Conservation (phyloP, 169 alveolate species). For the Neospora caninum region DNA sequence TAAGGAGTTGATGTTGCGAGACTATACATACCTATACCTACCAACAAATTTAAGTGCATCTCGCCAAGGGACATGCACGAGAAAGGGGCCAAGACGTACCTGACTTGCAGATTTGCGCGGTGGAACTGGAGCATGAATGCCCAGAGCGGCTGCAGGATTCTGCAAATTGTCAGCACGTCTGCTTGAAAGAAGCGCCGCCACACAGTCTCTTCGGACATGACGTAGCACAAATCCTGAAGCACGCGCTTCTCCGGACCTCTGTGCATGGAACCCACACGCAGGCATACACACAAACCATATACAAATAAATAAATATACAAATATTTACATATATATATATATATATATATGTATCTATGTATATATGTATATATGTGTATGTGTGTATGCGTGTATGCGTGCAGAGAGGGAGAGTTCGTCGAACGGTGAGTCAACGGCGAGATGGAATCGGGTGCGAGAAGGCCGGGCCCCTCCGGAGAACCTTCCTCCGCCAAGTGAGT, state of each 20-base stretch:
- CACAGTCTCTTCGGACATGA: neutral
- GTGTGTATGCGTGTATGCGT: neutral
- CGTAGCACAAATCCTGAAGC: slow-evolving; percentile 34
- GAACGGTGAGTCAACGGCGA: no score
- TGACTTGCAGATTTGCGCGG: slow-evolving; percentile 1
- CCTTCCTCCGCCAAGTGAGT: no score
- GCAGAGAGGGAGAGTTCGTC: no score
- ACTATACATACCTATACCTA: no score
- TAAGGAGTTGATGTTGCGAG: no score
- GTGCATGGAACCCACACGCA: neutral
- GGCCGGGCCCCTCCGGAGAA: no score
- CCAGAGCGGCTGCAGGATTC: slow-evolving; percentile 31
- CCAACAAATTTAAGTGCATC: no score
- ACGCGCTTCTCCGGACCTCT: slow-evolving; percentile 22
- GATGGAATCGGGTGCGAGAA: no score
- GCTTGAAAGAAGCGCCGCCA: neutral
- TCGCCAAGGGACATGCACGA: no score
- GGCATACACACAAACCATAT: neutral
- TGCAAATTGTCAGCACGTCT: neutral
- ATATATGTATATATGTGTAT: neutral
- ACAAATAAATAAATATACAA: neutral
- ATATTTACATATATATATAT: neutral
- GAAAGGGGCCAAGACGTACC: neutral
- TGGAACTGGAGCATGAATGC: slow-evolving; percentile 6
- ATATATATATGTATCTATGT: neutral